Conservation (phyloP, 352 stramenopile species). For the Globisporangium paddicum region DNA sequence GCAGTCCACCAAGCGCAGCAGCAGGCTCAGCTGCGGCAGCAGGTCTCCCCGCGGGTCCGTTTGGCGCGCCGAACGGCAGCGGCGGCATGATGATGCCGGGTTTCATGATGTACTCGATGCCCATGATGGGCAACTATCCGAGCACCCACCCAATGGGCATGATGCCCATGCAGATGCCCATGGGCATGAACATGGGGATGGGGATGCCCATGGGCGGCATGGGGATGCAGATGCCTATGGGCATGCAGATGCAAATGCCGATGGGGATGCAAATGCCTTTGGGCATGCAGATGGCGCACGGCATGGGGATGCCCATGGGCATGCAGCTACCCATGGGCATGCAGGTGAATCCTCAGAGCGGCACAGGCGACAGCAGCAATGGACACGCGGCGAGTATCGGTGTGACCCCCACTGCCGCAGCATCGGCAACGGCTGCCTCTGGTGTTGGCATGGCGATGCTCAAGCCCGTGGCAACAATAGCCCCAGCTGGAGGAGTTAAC, state of each 20-base stretch:
- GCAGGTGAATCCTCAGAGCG: constrained; percentile 30
- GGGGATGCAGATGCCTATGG: constrained; percentile 37
- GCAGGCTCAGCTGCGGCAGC: not conserved
- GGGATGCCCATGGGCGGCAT: constrained; percentile 10
- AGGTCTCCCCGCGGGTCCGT: not conserved
- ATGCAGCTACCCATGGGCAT: constrained; percentile 27
- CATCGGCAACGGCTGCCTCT: constrained; percentile 3
- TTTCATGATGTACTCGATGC: constrained; percentile 82
- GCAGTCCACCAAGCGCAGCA: not conserved
- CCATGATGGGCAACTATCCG: constrained; percentile 68
- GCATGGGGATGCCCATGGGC: constrained; percentile 36
- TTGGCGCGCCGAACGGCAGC: constrained; percentile 13
- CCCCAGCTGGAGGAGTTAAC: constrained; percentile 1
- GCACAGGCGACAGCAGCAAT: constrained; percentile 14
- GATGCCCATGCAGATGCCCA: constrained; percentile 34
- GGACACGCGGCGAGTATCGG: not conserved
- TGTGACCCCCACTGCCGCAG: constrained; percentile 1
- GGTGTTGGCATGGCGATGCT: constrained; percentile 10
- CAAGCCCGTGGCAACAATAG: constrained; percentile 19
- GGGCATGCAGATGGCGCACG: constrained; percentile 16
- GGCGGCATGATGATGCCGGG: constrained; percentile 72
- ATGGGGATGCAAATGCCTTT: constrained; percentile 30
- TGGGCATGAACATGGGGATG: constrained; percentile 30
- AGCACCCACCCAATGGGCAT: constrained; percentile 33
- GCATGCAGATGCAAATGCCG: constrained; percentile 26